These are phyloP conservation scores for Aspergillus fumigatiaffinis DNA, from an alignment of 2,329 filamentous ascomycete species.

Conservation along the genomic window DNA sequence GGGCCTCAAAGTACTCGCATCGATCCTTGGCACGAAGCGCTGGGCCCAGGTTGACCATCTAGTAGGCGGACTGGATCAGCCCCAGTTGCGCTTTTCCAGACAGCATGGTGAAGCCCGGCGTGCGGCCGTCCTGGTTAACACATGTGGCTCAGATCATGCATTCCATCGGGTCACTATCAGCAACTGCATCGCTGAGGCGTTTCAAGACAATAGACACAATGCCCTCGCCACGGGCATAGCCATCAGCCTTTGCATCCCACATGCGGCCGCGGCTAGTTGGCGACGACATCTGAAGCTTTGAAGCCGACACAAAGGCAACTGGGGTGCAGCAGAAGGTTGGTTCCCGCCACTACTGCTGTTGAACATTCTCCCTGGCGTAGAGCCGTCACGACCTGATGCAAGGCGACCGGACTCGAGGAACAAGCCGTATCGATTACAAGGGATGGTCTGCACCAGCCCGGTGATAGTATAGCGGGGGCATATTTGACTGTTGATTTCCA, in stretches of 20 bases:
- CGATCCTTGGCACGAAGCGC: not conserved
- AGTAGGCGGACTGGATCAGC: conserved; percentile 4
- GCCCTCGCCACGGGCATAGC: conserved; percentile 30
- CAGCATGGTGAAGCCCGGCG: not conserved
- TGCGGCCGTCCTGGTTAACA: conserved; percentile 21
- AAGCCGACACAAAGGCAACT: not conserved
- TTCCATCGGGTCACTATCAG: conserved; percentile 26
- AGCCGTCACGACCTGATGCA: not conserved
- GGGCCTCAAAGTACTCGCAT: conserved; percentile 3
- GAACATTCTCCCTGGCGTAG: not conserved
- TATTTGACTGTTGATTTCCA: not conserved
- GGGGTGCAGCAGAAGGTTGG: not conserved
- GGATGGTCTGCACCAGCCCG: not conserved
- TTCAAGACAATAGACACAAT: conserved; percentile 29
- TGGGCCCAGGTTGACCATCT: not conserved
- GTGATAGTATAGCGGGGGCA: not conserved
- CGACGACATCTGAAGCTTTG: conserved; percentile 22
- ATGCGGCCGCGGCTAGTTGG: conserved; percentile 21
- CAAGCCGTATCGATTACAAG: not conserved
- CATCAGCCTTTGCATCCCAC: conserved; percentile 25
- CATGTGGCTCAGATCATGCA: conserved; percentile 24
- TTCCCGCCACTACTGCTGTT: not conserved
- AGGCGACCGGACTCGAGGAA: not conserved
- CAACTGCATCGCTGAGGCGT: conserved; percentile 22
- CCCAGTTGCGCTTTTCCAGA: not conserved